Evolutionary conservation across 2,329 filamentous ascomycete genomes (phyloP).

Genomic region (Metarhizium sp.): DNA sequence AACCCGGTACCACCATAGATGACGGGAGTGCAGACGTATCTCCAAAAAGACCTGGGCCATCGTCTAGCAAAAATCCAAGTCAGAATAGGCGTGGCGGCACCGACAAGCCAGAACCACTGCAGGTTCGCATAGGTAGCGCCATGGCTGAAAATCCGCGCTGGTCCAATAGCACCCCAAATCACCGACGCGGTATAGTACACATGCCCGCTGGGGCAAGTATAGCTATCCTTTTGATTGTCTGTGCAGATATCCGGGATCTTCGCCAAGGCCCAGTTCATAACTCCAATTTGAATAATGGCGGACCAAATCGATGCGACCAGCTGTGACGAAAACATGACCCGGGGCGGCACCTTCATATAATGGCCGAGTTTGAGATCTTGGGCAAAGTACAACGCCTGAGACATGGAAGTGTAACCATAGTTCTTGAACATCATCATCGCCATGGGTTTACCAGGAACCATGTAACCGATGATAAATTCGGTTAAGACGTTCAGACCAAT

Average conservation of each 20-base stretch:
- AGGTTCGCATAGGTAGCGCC: slow-evolving; percentile 53
- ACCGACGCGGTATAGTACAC: slow-evolving; percentile 61
- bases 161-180: slow-evolving; percentile 67
- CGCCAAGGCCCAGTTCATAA: slow-evolving; percentile 57
- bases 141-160: slow-evolving; percentile 57
- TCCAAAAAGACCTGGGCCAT: slow-evolving; percentile 51
- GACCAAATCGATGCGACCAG: slow-evolving; percentile 51
- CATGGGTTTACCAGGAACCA: slow-evolving; percentile 59
- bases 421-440: slow-evolving; percentile 75
- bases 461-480: slow-evolving; percentile 66
- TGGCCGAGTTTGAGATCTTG: slow-evolving; percentile 60
- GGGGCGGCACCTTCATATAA: slow-evolving; percentile 57
- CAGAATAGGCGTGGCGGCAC: slow-evolving; percentile 51
- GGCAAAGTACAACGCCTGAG: slow-evolving; percentile 54
- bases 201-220: slow-evolving; percentile 44
- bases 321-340: slow-evolving; percentile 53
- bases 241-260: slow-evolving; percentile 54
- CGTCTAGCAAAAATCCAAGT: slow-evolving; percentile 53
- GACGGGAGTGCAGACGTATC: slow-evolving; percentile 59
- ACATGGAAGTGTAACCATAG: slow-evolving; percentile 61
- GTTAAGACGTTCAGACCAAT: slow-evolving; percentile 62
- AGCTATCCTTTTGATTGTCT: slow-evolving; percentile 41
- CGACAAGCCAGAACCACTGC: slow-evolving; percentile 64
- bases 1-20: slow-evolving; percentile 56
- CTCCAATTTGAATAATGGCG: slow-evolving; percentile 51